A percentile compares a stretch with the other conserved stretches of the same genome.
Conservation (phyloP, 371 early-diverging fungal species). For the Mucor irregularis region DNA sequence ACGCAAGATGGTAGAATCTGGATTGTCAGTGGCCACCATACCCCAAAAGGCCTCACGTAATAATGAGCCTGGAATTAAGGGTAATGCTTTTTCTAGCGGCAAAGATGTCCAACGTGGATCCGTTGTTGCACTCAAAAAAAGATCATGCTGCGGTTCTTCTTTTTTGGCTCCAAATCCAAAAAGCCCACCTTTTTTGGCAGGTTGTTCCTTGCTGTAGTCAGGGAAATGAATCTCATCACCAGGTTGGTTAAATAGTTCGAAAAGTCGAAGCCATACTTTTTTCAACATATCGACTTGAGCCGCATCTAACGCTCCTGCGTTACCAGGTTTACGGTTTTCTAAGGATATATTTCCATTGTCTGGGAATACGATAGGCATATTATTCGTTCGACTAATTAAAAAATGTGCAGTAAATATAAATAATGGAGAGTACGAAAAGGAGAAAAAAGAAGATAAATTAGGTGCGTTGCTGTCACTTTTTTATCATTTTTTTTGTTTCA, state of each 20-base stretch:
- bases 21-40: conserved; percentile 59
- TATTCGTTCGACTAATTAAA: not conserved
- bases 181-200: conserved; percentile 13
- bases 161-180: conserved; percentile 34
- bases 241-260: conserved; percentile 49
- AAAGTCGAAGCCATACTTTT: conserved; percentile 43
- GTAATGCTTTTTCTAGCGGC: conserved; percentile 43
- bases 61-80: conserved; percentile 37
- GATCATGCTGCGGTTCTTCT: conserved; percentile 27
- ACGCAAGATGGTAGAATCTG: conserved; percentile 67
- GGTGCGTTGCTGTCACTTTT: too few species aligned
- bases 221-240: conserved; percentile 25
- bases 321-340: conserved; percentile 23
- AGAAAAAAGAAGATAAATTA: too few species aligned
- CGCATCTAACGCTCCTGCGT: conserved; percentile 30
- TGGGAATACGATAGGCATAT: conserved; percentile 8
- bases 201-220: conserved; percentile 7
- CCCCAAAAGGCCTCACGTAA: conserved; percentile 53
- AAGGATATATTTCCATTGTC: not conserved
- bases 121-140: conserved; percentile 51
- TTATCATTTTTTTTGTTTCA: too few species aligned
- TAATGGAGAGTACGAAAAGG: too few species aligned
- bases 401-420: too few species aligned
- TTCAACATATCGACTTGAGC: conserved; percentile 9
- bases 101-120: conserved; percentile 40